Conservation (phyloP, 306 rosid species). For the Casuarina cunninghamiana region DNA sequence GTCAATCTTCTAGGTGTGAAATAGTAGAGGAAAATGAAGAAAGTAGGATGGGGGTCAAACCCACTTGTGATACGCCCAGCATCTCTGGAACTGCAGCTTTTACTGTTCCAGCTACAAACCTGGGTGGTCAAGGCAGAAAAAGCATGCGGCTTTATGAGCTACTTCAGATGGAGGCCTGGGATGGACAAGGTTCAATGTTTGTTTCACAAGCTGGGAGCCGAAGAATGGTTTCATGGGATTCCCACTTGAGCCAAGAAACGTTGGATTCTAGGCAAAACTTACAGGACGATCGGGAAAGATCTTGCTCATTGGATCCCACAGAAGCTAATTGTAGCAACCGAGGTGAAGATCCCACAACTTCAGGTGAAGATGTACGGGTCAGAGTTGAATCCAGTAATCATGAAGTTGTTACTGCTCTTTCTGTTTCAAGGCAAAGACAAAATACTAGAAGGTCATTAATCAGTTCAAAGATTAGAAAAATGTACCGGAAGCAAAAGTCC, state of each 20-base stretch:
- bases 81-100: slow-evolving; percentile 22
- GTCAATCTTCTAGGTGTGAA: slow-evolving; percentile 39
- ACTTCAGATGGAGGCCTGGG: slow-evolving; percentile 68
- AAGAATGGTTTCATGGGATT: slow-evolving; percentile 21
- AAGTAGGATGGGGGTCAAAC: slow-evolving; percentile 28
- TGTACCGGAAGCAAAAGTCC: slow-evolving; percentile 57
- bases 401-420: slow-evolving; percentile 27
- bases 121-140: slow-evolving; percentile 57
- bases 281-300: slow-evolving; percentile 26
- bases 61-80: slow-evolving; percentile 27
- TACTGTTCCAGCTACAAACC: slow-evolving; percentile 42
- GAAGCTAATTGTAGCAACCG: slow-evolving; percentile 33
- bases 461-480: slow-evolving; percentile 49
- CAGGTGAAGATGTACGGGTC: slow-evolving; percentile 46
- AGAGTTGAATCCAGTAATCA: slow-evolving; percentile 30
- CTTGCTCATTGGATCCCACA: slow-evolving; percentile 29
- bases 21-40: slow-evolving; percentile 45
- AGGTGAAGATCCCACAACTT: slow-evolving; percentile 56
- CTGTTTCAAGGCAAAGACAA: slow-evolving; percentile 43
- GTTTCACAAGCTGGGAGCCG: slow-evolving; percentile 27
- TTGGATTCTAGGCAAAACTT: slow-evolving; percentile 30
- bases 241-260: slow-evolving; percentile 23
- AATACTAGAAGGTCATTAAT: slow-evolving; percentile 43
- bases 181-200: slow-evolving; percentile 34
- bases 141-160: slow-evolving; percentile 62